Base-by-base conservation (phyloP, 805 yeast species). In the Suhomyces kilbournensis region DNA sequence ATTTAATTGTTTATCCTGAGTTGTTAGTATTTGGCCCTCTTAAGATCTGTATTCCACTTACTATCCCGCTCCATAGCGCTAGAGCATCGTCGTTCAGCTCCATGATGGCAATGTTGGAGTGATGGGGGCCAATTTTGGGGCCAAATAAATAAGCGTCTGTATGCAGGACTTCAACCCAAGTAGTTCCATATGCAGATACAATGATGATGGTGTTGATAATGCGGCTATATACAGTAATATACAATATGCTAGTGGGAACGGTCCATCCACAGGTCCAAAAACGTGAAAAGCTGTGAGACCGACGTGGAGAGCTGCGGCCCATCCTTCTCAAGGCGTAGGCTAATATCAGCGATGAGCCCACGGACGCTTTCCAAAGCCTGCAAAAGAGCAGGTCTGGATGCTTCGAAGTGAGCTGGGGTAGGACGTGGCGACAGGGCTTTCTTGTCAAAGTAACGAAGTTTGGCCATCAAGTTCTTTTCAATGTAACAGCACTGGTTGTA, bases 311-410 rank as follows among this genome's bases (percentile, higher is more conserved):
- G 53, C 43, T 72, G 76, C 7, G 39, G 39, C n/a, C 63, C 62
- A 50, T 73, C 77, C 38, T 65, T 63, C 14, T 62, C 58, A 32
- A 74, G 51, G n/a, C 76, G 63, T 14, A 62, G 53, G 3, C 62
- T 57, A 7, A 71, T 62, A 58, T 74, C 76, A 7, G 75, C 76
- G 19, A 74, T 67, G 42, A 73, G 63, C 0, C 70, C 71, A 34
- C 61, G 59, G 26, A 71, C 50, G 44, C 56, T 58, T 7, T 47
- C 50, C n/a, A 48, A 10, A 2, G 50, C 23, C 23, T 6, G 17
- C 23, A 38, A 32, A 8, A 32, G 35, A 32, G 15, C 35, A n/a
- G 35, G 35, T 32, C 35, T 32, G 35, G 35, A 32, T 2, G 2
- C 9, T 32, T 32, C 35, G n/a, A 32, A 32, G 35, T 32, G 35